A percentile compares a stretch with the other conserved stretches of the same genome.
These are phyloP conservation scores for Cystobasidium pallidum DNA, from an alignment of 1,284 basidiomycete species.

Conservation along the genomic window DNA sequence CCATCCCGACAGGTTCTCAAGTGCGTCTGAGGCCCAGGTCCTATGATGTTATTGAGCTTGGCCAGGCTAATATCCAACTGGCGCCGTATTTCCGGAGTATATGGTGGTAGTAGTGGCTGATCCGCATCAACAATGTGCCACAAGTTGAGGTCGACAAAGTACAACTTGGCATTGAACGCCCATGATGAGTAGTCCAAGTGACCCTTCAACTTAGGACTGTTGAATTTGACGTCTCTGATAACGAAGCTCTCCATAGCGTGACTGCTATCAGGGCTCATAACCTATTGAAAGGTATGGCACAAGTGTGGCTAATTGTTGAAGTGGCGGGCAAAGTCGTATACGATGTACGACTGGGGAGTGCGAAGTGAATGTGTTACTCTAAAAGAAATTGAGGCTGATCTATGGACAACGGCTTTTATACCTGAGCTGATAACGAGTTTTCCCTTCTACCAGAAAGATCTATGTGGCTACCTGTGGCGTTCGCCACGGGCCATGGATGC, in stretches of 20 bases:
- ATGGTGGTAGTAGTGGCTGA: neutral
- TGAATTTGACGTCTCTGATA: slow-evolving; percentile 9
- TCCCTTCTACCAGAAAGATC: no score
- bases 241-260: neutral
- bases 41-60: neutral
- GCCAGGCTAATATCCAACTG: neutral
- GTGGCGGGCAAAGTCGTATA: neutral
- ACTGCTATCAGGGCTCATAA: slow-evolving; percentile 11
- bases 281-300: neutral
- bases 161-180: neutral
- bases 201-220: neutral
- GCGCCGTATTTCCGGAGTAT: neutral
- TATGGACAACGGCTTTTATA: no score
- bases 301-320: no score
- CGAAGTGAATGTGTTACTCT: slow-evolving; percentile 5
- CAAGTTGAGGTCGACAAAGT: neutral
- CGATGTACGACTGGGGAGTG: neutral
- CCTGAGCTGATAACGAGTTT: no score
- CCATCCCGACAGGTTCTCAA: neutral
- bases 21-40: neutral
- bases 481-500: no score
- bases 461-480: no score
- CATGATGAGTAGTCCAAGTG: neutral
- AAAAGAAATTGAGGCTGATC: neutral
- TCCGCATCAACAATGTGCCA: neutral